Base-by-base conservation (phyloP, 371 early-diverging fungal species). In the Rhizomucor pusillus region DNA sequence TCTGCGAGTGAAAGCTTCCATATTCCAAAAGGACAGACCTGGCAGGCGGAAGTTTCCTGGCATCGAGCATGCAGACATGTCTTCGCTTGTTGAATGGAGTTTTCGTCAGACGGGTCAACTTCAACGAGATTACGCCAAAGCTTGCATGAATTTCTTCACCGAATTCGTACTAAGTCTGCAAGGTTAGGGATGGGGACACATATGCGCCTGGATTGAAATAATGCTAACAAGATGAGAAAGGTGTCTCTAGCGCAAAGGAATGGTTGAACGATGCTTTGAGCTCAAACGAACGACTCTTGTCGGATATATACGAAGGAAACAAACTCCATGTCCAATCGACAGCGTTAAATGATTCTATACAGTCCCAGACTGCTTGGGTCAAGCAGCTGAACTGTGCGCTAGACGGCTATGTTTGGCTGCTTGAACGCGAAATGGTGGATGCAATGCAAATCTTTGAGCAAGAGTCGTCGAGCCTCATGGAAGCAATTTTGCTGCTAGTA, bases 91-190 rank as follows among this genome's bases (percentile, higher is more conserved):
- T 1, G 45, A 65, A 2, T 92, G 89, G 88, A 29, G 86, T 7
- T 79, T 90, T 36, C 59, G 48, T 2, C 80, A 90, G 58, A 75
- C 78, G 1, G 72, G 80, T 0, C 53, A 66, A 18, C 46, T 57
- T 1, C 86, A 87, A 43, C 59, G 75, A 7, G 75, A 74, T 13
- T 91, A 89, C 59, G 77, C 89, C 1, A 82, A 72, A 41, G 63
- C 71, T 4, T 88, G 89, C 59, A 75, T 87, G 53, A 67, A 62
- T 1, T 67, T 75, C 37, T 73, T 73, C 41, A 35, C 47, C 10
- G 73, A 75, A 25, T 75, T 79, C 50, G 75, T 73, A 0, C 43
- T 24, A 13, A 41, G 43, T 13, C 23, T 63, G 14, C 66, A 64
- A 43, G 60, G 61, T 53, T 47, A 50, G n/a, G 29, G 7, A 29